Conservation (phyloP, 257 asterid genomes). For the Ballota nigra region DNA sequence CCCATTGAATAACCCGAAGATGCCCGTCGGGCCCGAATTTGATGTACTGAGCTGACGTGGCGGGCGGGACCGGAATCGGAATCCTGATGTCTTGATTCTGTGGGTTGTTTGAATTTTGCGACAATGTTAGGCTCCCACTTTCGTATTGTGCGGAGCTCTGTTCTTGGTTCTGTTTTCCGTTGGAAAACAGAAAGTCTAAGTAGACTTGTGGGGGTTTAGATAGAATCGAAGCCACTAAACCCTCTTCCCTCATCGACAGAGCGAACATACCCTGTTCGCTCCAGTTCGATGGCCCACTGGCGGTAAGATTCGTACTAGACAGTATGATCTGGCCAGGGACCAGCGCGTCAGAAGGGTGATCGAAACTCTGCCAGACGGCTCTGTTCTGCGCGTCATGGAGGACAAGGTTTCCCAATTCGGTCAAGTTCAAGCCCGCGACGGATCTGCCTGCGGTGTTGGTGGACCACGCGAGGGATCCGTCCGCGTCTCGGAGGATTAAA, state of each 20-base stretch:
- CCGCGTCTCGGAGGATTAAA: constrained; percentile 31
- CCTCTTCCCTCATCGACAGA: constrained; percentile 19
- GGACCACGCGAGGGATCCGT: constrained; percentile 42
- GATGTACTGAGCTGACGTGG: constrained; percentile 5
- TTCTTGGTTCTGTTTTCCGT: constrained; percentile 7
- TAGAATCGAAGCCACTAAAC: constrained; percentile 21
- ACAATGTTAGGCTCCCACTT: constrained; percentile 25
- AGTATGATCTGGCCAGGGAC: constrained; percentile 39
- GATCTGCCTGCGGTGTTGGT: constrained; percentile 39
- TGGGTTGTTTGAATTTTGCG: background rate
- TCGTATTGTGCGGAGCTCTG: constrained; percentile 30
- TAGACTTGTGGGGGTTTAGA: constrained; percentile 41
- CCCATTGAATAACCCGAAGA: constrained; percentile 34
- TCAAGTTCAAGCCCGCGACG: constrained; percentile 38
- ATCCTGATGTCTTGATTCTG: background rate
- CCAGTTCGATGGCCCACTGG: constrained; percentile 36
- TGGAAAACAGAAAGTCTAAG: background rate
- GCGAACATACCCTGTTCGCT: constrained; percentile 24
- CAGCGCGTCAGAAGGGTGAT: constrained; percentile 37
- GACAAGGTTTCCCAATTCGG: constrained; percentile 39
- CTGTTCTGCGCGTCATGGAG: constrained; percentile 23
- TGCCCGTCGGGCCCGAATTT: background rate
- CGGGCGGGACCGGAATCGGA: background rate
- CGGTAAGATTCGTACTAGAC: constrained; percentile 35
- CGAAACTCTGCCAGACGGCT: constrained; percentile 48